A percentile compares a stretch with the other conserved stretches of the same genome.
These are phyloP conservation scores for Massospora cicadina DNA, from an alignment of 371 early-diverging fungal species.

Conservation along the genomic window DNA sequence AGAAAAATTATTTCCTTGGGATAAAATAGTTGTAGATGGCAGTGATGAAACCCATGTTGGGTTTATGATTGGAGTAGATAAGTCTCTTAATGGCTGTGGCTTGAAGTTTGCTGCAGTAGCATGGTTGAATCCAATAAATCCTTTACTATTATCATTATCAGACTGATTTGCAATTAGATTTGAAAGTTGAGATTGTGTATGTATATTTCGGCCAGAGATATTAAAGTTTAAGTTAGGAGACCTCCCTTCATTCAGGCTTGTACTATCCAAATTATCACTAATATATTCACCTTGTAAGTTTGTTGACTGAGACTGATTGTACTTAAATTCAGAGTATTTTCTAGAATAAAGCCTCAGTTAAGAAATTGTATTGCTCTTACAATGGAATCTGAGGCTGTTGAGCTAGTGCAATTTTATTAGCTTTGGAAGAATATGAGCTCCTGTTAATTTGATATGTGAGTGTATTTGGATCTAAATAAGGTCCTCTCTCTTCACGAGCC, in stretches of 20 bases:
- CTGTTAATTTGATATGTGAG: constrained; percentile 1
- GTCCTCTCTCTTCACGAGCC: constrained; percentile 4
- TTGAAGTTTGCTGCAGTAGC: background rate
- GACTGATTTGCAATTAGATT: background rate
- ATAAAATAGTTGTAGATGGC: background rate
- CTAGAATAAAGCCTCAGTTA: background rate
- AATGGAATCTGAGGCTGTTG: background rate
- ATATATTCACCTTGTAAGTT: background rate
- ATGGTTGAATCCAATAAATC: background rate
- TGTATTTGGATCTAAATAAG: background rate
- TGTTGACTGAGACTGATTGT: background rate
- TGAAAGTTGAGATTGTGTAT: background rate
- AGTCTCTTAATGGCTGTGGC: background rate
- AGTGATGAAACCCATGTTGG: background rate
- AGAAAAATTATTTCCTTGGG: background rate
- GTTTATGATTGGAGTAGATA: background rate
- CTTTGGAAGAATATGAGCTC: background rate
- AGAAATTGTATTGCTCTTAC: constrained; percentile 3
- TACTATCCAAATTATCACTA: background rate
- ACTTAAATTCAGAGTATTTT: background rate
- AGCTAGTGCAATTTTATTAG: background rate
- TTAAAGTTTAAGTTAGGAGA: background rate
- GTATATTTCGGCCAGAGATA: background rate
- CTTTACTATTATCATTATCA: background rate
- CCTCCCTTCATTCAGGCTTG: background rate